These are phyloP conservation scores for Zanthoxylum bungeanum DNA, from an alignment of 345 rosid genomes.

Conservation along the genomic window DNA sequence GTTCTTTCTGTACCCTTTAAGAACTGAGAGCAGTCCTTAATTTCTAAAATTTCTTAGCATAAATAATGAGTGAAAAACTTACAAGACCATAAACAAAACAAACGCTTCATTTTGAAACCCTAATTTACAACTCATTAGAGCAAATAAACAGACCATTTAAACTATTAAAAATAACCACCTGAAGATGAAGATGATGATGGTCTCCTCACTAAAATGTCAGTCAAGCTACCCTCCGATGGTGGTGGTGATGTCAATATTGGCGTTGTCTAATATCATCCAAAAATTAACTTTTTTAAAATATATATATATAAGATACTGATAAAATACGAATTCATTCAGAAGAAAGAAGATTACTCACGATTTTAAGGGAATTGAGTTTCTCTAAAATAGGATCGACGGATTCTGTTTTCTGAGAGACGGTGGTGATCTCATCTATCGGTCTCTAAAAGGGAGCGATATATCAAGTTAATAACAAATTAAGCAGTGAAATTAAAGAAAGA, in stretches of 20 bases:
- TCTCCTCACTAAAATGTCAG: conserved; percentile 86
- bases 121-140: background rate
- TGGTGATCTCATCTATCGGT: conserved; percentile 65
- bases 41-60: background rate
- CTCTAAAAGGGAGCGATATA: conserved; percentile 20
- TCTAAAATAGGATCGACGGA: conserved; percentile 64
- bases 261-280: conserved; percentile 40
- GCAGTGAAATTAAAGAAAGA: background rate
- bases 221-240: conserved; percentile 76
- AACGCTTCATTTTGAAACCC: background rate
- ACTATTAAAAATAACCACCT: conserved; percentile 33
- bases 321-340: background rate
- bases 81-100: background rate
- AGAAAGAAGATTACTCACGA: conserved; percentile 45
- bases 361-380: conserved; percentile 68
- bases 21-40: background rate
- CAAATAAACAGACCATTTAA: background rate
- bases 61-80: too few species aligned
- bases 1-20: background rate
- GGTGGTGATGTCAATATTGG: conserved; percentile 74
- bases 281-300: background rate
- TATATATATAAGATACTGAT: background rate
- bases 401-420: conserved; percentile 63
- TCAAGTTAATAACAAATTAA: background rate
- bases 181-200: conserved; percentile 53